phyloP scores from a whole-genome alignment of 305 asterid genomes.

The Withania somnifera region DNA sequence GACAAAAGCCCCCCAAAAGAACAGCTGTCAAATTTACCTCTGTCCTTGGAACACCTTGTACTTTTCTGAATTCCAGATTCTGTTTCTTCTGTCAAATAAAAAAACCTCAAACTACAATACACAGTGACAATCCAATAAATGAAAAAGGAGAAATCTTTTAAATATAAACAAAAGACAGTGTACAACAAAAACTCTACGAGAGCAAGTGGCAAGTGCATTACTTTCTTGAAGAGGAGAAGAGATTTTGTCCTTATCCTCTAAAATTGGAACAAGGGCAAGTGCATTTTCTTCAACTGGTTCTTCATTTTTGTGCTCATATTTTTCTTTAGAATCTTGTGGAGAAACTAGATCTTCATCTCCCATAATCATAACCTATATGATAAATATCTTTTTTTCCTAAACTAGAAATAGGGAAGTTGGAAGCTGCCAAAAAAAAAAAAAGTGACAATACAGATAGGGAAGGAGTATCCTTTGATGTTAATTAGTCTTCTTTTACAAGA shows the following conservation, averaged over 20 bases:
- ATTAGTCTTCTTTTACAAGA: not conserved
- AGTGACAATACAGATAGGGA: not conserved
- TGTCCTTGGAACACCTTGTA: constrained; percentile 9
- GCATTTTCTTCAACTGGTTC: constrained; percentile 5
- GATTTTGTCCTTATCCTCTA: not conserved
- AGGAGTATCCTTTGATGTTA: not conserved
- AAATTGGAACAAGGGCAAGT: constrained; percentile 2
- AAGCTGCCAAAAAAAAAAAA: constrained; percentile 18
- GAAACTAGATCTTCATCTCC: constrained; percentile 20
- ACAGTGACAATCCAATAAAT: not conserved
- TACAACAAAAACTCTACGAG: no score
- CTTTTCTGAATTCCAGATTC: constrained; percentile 13
- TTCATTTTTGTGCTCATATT: constrained; percentile 2
- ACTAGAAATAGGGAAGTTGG: constrained; percentile 18
- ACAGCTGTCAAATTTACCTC: constrained; percentile 16
- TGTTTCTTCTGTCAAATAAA: constrained; percentile 10
- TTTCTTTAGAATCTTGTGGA: not conserved
- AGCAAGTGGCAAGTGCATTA: not conserved
- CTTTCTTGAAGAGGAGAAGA: constrained; percentile 5
- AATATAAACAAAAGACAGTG: not conserved
- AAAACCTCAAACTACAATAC: not conserved
- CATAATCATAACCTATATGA: constrained; percentile 8
- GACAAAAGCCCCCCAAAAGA: not conserved
- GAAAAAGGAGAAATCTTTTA: not conserved
- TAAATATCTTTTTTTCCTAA: not conserved